Evolutionary conservation across 257 asterid species (phyloP).

Genomic region (Linderniella brevidens): DNA sequence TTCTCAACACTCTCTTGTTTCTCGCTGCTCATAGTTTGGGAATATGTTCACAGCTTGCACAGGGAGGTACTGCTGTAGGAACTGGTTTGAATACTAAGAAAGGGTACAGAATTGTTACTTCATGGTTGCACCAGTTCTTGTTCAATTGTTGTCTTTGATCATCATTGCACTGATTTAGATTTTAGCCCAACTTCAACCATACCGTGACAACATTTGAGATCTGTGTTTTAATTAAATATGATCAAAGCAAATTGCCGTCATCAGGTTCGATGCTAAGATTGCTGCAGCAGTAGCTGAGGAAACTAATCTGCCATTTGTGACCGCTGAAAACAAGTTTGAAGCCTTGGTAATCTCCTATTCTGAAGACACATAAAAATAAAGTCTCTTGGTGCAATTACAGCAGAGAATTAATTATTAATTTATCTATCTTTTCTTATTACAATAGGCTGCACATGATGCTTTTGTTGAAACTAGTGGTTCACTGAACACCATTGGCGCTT

Average conservation of each 20-base stretch:
- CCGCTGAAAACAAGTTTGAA: constrained; percentile 99
- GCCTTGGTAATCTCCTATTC: constrained; percentile 52
- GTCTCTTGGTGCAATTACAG: neutral
- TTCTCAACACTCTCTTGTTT: constrained; percentile 13
- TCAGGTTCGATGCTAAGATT: constrained; percentile 88
- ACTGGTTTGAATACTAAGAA: constrained; percentile 92
- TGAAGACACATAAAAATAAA: constrained; percentile 1
- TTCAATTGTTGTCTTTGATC: too few relatives aligned
- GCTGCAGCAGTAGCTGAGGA: constrained; percentile 97
- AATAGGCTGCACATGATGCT: constrained; percentile 63
- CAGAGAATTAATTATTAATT: neutral
- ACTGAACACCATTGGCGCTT: constrained; percentile 72
- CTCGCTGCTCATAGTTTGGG: constrained; percentile 14
- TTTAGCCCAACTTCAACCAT: too few relatives aligned
- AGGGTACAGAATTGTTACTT: constrained; percentile 37
- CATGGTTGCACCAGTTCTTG: constrained; percentile 2
- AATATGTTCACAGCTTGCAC: constrained; percentile 74
- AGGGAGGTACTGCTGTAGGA: constrained; percentile 98
- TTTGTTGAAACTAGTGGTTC: constrained; percentile 94
- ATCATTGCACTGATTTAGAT: too few relatives aligned
- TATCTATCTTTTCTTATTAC: too few relatives aligned
- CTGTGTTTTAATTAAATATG: too few relatives aligned
- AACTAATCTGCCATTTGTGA: constrained; percentile 85
- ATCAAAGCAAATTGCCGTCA: constrained; percentile 8
- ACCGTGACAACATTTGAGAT: too few relatives aligned